These are phyloP conservation scores for Canavalia ensiformis DNA, from an alignment of 306 rosid genomes.

Conservation along the genomic window DNA sequence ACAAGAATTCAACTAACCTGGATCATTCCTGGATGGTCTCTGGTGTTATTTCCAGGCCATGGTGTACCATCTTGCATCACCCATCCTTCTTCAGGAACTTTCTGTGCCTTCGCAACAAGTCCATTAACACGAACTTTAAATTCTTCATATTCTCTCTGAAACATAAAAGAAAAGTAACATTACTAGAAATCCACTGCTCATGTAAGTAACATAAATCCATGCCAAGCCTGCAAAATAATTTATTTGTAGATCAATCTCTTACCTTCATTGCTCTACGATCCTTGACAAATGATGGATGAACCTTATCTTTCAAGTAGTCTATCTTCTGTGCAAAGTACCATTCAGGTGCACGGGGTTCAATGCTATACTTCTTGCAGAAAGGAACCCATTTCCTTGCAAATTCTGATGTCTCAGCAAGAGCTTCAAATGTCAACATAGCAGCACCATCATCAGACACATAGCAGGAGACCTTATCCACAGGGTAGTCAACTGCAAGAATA, in stretches of 20 bases:
- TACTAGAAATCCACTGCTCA: conserved; percentile 20
- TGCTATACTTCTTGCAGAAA: conserved; percentile 78
- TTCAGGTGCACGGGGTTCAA: conserved; percentile 98
- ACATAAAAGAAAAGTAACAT: conserved; percentile 32
- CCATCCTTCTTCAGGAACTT: conserved; percentile 98
- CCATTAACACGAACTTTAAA: conserved; percentile 89
- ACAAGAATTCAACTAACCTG: conserved; percentile 63
- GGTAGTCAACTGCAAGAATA: conserved; percentile 96
- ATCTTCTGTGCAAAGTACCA: conserved; percentile 97
- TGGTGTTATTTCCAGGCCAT: conserved; percentile 98
- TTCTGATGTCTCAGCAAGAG: conserved; percentile 91
- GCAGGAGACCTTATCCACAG: conserved; percentile 98
- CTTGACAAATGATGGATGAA: conserved; percentile 92
- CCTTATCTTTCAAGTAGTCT: conserved; percentile 96
- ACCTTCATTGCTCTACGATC: conserved; percentile 99
- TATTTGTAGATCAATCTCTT: conserved; percentile 36
- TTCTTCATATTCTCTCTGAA: conserved; percentile 96
- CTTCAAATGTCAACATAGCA: conserved; percentile 98
- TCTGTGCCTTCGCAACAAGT: conserved; percentile 86
- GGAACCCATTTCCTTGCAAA: conserved; percentile 98
- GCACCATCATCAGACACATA: conserved; percentile 99
- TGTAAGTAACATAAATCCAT: not conserved
- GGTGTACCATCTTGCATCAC: conserved; percentile 99
- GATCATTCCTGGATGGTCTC: conserved; percentile 99
- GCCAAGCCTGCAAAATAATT: not conserved